Evolutionary conservation across 2,329 filamentous ascomycete species (phyloP).

Genomic region (Fusarium denticulatum): DNA sequence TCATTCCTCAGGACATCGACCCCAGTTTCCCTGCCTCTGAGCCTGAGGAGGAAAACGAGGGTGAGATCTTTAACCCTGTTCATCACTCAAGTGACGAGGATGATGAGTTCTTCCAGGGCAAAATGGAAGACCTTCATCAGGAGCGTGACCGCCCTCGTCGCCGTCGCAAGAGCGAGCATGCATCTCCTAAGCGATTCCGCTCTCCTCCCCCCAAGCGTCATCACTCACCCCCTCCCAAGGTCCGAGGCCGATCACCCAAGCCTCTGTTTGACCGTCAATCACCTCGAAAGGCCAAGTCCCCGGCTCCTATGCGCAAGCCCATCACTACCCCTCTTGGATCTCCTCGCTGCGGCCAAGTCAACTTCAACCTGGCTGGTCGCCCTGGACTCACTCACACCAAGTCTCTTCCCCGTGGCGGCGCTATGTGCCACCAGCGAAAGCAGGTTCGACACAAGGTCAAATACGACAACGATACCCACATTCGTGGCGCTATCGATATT

Average conservation of each 20-base stretch:
- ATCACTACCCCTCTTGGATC: conserved; percentile 51
- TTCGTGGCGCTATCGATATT: conserved; percentile 95
- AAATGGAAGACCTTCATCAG: conserved; percentile 73
- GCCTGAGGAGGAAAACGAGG: conserved; percentile 84
- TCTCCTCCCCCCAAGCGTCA: conserved; percentile 54
- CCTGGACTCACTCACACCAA: conserved; percentile 81
- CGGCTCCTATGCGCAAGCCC: conserved; percentile 71
- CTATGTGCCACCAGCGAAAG: conserved; percentile 69
- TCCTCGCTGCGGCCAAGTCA: conserved; percentile 53
- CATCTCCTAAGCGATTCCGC: conserved; percentile 56
- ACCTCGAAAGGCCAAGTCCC: conserved; percentile 76
- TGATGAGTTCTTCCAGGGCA: conserved; percentile 74
- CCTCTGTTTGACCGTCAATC: conserved; percentile 74
- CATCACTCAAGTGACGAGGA: conserved; percentile 74
- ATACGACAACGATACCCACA: conserved; percentile 65
- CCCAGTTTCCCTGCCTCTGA: conserved; percentile 97
- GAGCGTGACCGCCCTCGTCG: conserved; percentile 62
- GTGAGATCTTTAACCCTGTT: conserved; percentile 68
- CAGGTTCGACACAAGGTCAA: conserved; percentile 52
- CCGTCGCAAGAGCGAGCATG: conserved; percentile 61
- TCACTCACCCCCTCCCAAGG: conserved; percentile 55
- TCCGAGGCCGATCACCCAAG: conserved; percentile 59
- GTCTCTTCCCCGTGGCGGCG: conserved; percentile 83
- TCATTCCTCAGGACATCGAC: conserved; percentile 95
- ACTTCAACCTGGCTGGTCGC: conserved; percentile 58